Percentiles rank a stretch among this genome's conserved stretches.
phyloP scores from a whole-genome alignment of 2,329 filamentous ascomycete species.

The Emmonsiellopsis sp. region DNA sequence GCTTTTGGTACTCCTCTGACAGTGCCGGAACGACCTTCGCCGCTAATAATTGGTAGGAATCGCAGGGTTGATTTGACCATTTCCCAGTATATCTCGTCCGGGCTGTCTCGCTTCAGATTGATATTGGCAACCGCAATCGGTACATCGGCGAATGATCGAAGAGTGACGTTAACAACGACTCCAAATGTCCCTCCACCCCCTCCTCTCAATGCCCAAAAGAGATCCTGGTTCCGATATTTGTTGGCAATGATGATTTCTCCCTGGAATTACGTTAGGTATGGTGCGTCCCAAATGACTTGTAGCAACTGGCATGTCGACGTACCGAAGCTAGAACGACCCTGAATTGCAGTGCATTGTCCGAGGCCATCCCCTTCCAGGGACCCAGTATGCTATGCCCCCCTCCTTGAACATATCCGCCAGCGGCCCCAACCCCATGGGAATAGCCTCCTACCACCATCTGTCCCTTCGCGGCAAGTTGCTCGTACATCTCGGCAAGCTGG shows the following conservation, averaged over 20 bases:
- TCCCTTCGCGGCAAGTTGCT: slow-evolving; percentile 35
- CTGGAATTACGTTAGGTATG: slow-evolving; percentile 4
- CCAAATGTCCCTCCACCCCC: slow-evolving; percentile 52
- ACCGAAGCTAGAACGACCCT: slow-evolving; percentile 48
- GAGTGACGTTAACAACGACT: slow-evolving; percentile 47
- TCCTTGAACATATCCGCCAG: slow-evolving; percentile 53
- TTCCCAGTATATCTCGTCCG: background rate
- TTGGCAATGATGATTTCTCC: slow-evolving; percentile 42
- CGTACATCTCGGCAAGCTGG: slow-evolving; percentile 42
- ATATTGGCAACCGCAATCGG: background rate
- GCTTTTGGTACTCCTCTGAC: background rate
- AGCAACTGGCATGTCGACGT: slow-evolving; percentile 27
- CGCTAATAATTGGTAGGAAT: background rate
- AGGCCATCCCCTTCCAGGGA: slow-evolving; percentile 47
- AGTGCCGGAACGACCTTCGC: background rate
- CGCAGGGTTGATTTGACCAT: background rate
- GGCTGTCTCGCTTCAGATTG: background rate
- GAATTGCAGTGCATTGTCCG: slow-evolving; percentile 50
- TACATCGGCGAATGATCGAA: slow-evolving; percentile 13
- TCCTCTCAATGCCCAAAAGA: slow-evolving; percentile 56
- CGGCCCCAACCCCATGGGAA: slow-evolving; percentile 47
- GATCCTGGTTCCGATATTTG: slow-evolving; percentile 40
- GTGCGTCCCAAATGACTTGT: slow-evolving; percentile 11
- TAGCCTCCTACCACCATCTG: slow-evolving; percentile 48
- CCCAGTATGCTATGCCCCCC: slow-evolving; percentile 50